Base-by-base conservation (phyloP, 495 filamentous ascomycete species). In the Parmelia sp. region DNA sequence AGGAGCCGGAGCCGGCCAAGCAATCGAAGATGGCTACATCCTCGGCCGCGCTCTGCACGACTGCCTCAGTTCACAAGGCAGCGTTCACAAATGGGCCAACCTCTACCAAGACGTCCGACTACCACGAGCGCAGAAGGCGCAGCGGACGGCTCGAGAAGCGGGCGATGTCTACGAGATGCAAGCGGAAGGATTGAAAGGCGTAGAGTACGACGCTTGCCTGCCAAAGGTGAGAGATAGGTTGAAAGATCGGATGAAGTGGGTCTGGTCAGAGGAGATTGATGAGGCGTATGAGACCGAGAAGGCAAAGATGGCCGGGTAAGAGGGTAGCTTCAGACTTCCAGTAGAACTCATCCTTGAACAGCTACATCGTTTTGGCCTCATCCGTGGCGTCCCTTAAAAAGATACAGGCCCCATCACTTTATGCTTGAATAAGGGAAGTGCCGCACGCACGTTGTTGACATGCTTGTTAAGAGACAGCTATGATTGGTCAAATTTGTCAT, bases 41-140 rank as follows among this genome's bases (percentile, higher is more conserved):
- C 68, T 78, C 35, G 73, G 71, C 11, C 71, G 71, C 15, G 71
- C 72, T 0, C 31, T 79, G 8, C 47, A 65, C 14, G 74, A 75
- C 39, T 72, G 70, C 56, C 64, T 76, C 53, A 27, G 58, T 11
- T 53, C 49, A 42, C 47, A 15, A 27, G 29, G 15, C 14, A 21
- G 11, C 23, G 29, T 33, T 2, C 44, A n/a, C 15, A 37, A 19
- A n/a, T 77, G 68, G 58, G 73, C 73, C 61, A 45, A 66, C 17
- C 68, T 79, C 4, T 78, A 79, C 56, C 75, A 79, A 68, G 58
- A 63, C n/a, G 74, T 78, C 2, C 72, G 77, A 4, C 62, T 75
- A 7, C 76, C 77, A 1, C 71, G 77, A 33, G 74, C 76, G 12
- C 72, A 76, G 63, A 73, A 74, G 51, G 68, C 71, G 27, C 77